Base-by-base conservation (phyloP, 192 early-diverging fungal species). In the Backusella westeae region DNA sequence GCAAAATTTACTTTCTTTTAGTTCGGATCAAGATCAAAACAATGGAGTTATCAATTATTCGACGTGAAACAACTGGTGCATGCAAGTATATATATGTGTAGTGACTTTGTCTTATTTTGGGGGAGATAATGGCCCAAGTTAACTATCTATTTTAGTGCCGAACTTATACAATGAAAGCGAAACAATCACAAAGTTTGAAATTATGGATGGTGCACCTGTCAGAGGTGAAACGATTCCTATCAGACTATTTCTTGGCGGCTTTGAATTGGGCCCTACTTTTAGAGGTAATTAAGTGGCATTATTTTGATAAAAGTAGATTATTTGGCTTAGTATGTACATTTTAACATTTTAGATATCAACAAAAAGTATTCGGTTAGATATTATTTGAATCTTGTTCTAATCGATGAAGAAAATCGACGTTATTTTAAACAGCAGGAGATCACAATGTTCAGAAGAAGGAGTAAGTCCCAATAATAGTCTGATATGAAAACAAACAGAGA, bases 341-440 rank as follows among this genome's bases (percentile, higher is more conserved):
- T 63, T 29, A 63, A 63, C 56, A 15, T 69, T 39, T 17, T 44
- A 65, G 71, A 78, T 80, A 96, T 99, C 19, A 99, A 99, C 90
- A 99, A 98, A 88, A 97, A 97, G 84, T 99, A 98, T 80, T 97
- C 96, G 1, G 95, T 96, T n/a, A 85, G 98, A 66, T 99, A 99
- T 82, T 99, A 97, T 81, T 84, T 99, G 67, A 99, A 99, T 80
- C 88, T 99, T 65, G 97, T 99, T 12, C 87, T 99, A 19, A 92
- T 99, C 71, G 98, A 99, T 82, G 97, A 99, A 79, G 98, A 99
- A 84, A 98, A 98, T 85, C 87, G 98, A 59, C 88, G 98, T 70
- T 99, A 99, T 83, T 99, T 99, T 80, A 99, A 99, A 87, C 97
- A 99, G 85, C 97, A 99, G 85, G 98, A 99, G 76, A 95, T 95